Evolutionary conservation across 225 moss, liverwort and hornwort genomes (phyloP), one percentile per base, ranked within the genome.

Genomic region (Neckera pumila): DNA sequence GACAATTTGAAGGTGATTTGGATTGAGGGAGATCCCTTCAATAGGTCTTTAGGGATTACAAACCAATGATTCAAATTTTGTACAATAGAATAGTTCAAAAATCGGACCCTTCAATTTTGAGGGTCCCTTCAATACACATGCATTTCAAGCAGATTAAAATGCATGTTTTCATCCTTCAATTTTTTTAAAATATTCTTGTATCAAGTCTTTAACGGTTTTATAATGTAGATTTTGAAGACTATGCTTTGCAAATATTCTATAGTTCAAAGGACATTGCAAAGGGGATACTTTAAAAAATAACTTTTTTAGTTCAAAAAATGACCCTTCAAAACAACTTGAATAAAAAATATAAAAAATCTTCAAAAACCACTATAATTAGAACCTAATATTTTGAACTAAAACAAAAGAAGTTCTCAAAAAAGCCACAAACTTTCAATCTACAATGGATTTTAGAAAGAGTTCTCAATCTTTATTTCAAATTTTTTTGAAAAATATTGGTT

Each of bases 361-460:
- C 1, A 30, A 47, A 74, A 73, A 10, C 18, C 31, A 74, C 31
- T 47, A 2, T 30, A 11, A 74, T 30, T 19, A 73, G 1, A 28
- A 30, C 1, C 2, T 30, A 47, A 18, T 4, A 11, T 4, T 45
- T 72, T 17, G 16, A 17, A 0, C 17, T 3, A 43, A 43, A 18
- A 2, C 3, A 3, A 11, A 18, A 10, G 45, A 45, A 18, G 18
- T 6, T 47, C 11, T 73, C 15, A 5, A 3, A 0, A 30, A 73
- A 45, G 25, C 28, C 11, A 17, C 17, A 45, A 17, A 45, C 7
- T 18, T 11, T 30, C 18, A 47, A 18, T 47, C 4, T 47, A 4
- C 4, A 28, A 17, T 28, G 0, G 0, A 28, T 6, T 73, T 45
- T 6, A 17, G 3, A 3, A 28, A 0, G 2, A 17, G 6, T 17